Evolutionary conservation across 345 rosid genomes (phyloP), one percentile per base, ranked within the genome.

Genomic region (Hypericum androsaemum): DNA sequence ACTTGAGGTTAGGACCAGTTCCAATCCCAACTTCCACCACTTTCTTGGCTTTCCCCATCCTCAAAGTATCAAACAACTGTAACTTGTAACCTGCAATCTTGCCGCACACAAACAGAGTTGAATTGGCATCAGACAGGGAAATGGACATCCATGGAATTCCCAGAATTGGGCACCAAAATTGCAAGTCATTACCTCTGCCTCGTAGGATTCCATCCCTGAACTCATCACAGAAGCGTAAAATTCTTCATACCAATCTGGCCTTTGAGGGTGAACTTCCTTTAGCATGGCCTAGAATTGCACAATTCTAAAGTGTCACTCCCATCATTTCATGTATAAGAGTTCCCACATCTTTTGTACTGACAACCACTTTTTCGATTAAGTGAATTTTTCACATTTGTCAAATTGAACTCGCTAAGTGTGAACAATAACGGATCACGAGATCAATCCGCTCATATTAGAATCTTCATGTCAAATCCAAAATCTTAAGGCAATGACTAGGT

Each of bases 1-100:
- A 90, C 37, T 64, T 77, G 71, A 90, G 79, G 59, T 90, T 84
- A 1, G 98, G 94, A 51, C 89, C 95, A 6, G 98, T 76, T 10
- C 98, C 96, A 51, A 82, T 71, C 6, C 96, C 97, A 59, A 89
- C 74, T 80, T 89, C 95, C 73, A 89, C 58, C 39, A 84, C 76
- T 44, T 65, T 73, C 72, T 74, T 66, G 16, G 77, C 82, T 61
- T 77, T 75, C 14, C 90, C 86, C 16, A 22, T 22, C 32, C 66
- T 77, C 74, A 89, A 62, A 10, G 68, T 72, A 44, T 35, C 49
- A 67, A 90, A 86, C 40, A 86, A 72, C 59, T 62, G 63, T 43
- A 68, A 67, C 69, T 84, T 86, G 71, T 74, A 86, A 58, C 52
- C 68, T 32, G 82, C 77, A 67, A 86, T 62, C 95, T 89, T 59